A percentile compares a stretch with the other conserved stretches of the same genome.
These are phyloP conservation scores for Lodderomyces beijingensis DNA, from an alignment of 1,139 yeast genomes.

Conservation along the genomic window DNA sequence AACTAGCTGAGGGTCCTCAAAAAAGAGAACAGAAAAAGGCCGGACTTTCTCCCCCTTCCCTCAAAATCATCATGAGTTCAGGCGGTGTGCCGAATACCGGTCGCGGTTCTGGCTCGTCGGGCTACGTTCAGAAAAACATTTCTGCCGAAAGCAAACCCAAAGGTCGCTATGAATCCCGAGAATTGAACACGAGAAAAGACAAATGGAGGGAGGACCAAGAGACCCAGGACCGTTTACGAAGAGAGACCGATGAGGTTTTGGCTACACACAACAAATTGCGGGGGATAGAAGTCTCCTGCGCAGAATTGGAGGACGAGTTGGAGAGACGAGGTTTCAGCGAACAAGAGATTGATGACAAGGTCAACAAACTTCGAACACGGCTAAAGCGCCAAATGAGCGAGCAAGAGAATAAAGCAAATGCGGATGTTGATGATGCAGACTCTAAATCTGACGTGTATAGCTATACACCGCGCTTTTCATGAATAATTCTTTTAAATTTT, in stretches of 20 bases:
- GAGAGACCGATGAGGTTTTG: conserved; percentile 27
- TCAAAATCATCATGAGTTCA: too few species aligned
- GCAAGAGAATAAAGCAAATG: not conserved
- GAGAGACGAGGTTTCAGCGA: conserved; percentile 46
- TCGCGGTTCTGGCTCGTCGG: conserved; percentile 73
- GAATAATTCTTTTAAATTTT: not conserved
- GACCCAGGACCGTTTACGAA: conserved; percentile 16
- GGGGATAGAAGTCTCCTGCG: conserved; percentile 48
- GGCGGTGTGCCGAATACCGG: conserved; percentile 53
- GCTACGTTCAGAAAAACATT: conserved; percentile 54
- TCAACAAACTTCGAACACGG: conserved; percentile 21
- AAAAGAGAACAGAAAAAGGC: too few species aligned
- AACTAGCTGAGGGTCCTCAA: too few species aligned
- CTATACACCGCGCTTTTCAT: conserved; percentile 9
- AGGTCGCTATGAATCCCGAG: conserved; percentile 14
- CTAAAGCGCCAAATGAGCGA: conserved; percentile 8
- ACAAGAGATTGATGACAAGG: conserved; percentile 20
- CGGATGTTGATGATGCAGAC: not conserved
- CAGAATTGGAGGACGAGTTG: conserved; percentile 50
- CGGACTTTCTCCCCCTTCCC: too few species aligned
- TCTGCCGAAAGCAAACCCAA: conserved; percentile 22
- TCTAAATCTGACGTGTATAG: not conserved
- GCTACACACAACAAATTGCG: conserved; percentile 46
- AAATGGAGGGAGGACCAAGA: conserved; percentile 14
- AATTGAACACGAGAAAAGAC: conserved; percentile 12